These are phyloP conservation scores for Pholiota molesta DNA, from an alignment of 768 basidiomycete genomes.

Conservation along the genomic window DNA sequence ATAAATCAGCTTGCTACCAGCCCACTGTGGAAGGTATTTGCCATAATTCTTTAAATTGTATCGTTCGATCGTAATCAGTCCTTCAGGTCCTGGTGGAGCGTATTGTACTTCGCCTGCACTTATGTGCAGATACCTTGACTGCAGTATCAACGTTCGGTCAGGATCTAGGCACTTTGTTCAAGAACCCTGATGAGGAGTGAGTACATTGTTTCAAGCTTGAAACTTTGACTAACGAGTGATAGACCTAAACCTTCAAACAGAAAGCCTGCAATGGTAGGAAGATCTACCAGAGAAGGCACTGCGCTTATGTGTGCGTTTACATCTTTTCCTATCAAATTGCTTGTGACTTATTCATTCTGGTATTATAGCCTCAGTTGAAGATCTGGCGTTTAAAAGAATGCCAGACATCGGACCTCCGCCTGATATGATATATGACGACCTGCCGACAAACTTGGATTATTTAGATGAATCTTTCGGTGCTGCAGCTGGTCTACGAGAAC, in stretches of 20 bases:
- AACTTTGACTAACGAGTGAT: background rate
- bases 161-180: slow-evolving; percentile 51
- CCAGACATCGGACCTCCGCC: slow-evolving; percentile 80
- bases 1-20: slow-evolving; percentile 29
- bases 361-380: slow-evolving; percentile 71
- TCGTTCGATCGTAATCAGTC: background rate
- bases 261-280: slow-evolving; percentile 22
- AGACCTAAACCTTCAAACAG: slow-evolving; percentile 14
- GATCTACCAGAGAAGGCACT: slow-evolving; percentile 14
- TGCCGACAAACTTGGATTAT: slow-evolving; percentile 89
- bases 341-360: background rate
- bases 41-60: background rate
- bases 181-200: slow-evolving; percentile 34
- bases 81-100: slow-evolving; percentile 58
- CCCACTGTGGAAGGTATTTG: slow-evolving; percentile 25
- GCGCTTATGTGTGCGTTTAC: slow-evolving; percentile 40
- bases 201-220: background rate
- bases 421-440: slow-evolving; percentile 90
- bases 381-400: slow-evolving; percentile 73
- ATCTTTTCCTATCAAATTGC: background rate
- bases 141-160: slow-evolving; percentile 58
- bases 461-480: slow-evolving; percentile 82
- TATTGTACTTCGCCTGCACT: slow-evolving; percentile 58
- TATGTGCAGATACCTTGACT: slow-evolving; percentile 78
- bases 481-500: slow-evolving; percentile 73